Evolutionary conservation across 2,329 filamentous ascomycete species (phyloP), one percentile per base, ranked within the genome.

Genomic region (Conoideocrella luteorostrata): DNA sequence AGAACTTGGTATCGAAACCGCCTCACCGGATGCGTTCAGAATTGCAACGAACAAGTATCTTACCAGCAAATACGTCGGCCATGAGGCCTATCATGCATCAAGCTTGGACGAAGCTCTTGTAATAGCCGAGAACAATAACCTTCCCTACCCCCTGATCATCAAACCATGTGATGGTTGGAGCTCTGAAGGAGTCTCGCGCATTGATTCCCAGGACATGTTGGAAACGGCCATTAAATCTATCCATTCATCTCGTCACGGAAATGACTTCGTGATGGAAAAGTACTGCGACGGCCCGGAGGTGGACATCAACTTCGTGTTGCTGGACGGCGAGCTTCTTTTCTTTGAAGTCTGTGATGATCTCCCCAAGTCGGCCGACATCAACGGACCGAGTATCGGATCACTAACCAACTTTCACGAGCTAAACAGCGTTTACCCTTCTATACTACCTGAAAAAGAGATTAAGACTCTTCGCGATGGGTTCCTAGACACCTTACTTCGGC

Each of bases 261-360:
- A 20, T 10, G 43, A 45, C 13, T 38, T 50, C 30, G 45, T 55
- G 3, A 46, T 55, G 12, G 52, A 55, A 30, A 23, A 45, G n/a
- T 55, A 54, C 26, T 38, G 44, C 23, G 45, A 47, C 3, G 52
- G 52, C 2, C 52, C 52, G 13, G 52, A 55, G 37, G 35, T 54
- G 2, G 52, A 55, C 33, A 44, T 39, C 18, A 55, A 55, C 44
- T 43, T 55, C 20, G 52, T 54, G 11, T 43, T 55, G n/a, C 22
- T 33, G 7, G 47, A 55, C 28, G 52, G 52, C 1, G 22, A 55
- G 33, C 20, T 55, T 12, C 45, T 53, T 21, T 55, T 54, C 39
- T 53, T 44, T 18, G 52, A 53, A 37, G 39, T 46, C n/a, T 46
- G 43, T 17, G 51, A 53, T 12, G 50, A 53, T 26, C 41, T 51